Evolutionary conservation across 2,329 filamentous ascomycete genomes (phyloP).

Genomic region (Botrytis pseudocinerea): DNA sequence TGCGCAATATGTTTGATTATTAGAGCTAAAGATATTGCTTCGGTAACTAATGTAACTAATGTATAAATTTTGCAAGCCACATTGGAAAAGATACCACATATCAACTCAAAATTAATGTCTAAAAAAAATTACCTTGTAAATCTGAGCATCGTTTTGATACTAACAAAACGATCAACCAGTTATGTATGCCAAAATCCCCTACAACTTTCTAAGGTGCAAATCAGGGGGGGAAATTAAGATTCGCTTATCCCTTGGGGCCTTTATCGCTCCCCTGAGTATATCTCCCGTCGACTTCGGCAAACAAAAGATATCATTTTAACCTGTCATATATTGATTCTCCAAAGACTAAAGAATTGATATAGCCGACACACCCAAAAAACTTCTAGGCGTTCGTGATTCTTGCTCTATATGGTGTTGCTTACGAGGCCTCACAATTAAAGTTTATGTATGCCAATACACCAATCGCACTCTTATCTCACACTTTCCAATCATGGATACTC

Average conservation of each 20-base stretch:
- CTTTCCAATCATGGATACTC: background rate
- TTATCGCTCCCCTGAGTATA: background rate
- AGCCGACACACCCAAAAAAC: background rate
- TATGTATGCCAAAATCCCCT: background rate
- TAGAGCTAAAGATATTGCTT: background rate
- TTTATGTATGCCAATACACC: background rate
- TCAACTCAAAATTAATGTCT: background rate
- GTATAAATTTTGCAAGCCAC: background rate
- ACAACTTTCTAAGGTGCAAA: background rate
- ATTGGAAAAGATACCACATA: background rate
- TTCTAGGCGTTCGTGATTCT: background rate
- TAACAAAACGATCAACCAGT: background rate
- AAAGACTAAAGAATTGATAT: background rate
- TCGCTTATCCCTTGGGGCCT: conserved; percentile 13
- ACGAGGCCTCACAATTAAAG: background rate
- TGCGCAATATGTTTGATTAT: background rate
- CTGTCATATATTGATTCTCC: background rate
- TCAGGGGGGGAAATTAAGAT: background rate
- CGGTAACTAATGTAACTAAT: background rate
- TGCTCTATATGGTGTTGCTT: background rate
- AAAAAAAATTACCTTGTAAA: background rate
- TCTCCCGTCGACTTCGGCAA: background rate
- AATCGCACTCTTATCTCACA: background rate
- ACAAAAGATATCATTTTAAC: background rate
- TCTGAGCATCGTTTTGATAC: too few species aligned